Conservation (phyloP, 257 asterid genomes). For the Forsythia suspensa region DNA sequence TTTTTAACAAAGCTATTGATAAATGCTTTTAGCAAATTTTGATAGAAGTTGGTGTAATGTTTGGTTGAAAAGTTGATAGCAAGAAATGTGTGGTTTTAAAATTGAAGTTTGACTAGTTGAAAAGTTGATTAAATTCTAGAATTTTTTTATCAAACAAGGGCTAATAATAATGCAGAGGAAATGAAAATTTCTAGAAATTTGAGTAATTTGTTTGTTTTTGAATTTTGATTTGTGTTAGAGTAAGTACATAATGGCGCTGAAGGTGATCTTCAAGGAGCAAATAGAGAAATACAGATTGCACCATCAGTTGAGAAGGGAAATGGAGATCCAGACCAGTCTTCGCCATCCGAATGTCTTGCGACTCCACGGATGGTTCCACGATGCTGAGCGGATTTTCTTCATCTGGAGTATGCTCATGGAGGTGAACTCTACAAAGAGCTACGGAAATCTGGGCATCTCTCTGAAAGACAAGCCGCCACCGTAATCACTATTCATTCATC, state of each 20-base stretch:
- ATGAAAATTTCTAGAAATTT: neutral
- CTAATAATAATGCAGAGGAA: neutral
- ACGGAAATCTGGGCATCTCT: conserved; percentile 51
- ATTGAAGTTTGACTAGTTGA: too few relatives aligned
- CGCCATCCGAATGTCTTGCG: conserved; percentile 80
- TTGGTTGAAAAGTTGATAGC: too few relatives aligned
- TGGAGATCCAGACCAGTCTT: conserved; percentile 83
- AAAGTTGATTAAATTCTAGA: too few relatives aligned
- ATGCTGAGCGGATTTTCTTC: conserved; percentile 65
- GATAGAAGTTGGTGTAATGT: too few relatives aligned
- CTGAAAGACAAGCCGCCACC: conserved; percentile 82
- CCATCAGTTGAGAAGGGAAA: conserved; percentile 82
- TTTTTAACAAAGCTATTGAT: too few relatives aligned
- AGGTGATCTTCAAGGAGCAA: conserved; percentile 85
- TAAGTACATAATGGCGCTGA: conserved; percentile 79
- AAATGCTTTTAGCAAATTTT: too few relatives aligned
- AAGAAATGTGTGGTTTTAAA: too few relatives aligned
- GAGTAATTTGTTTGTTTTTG: neutral
- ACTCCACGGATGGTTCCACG: conserved; percentile 93
- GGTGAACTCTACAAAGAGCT: conserved; percentile 89
- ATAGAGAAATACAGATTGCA: conserved; percentile 72
- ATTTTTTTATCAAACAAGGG: too few relatives aligned
- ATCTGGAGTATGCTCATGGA: conserved; percentile 86
- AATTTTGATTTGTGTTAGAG: conserved; percentile 33
- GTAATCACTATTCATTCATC: conserved; percentile 31